phyloP scores from a whole-genome alignment of 1,139 yeast genomes.

The Kurtzmaniella quercitrusa region DNA sequence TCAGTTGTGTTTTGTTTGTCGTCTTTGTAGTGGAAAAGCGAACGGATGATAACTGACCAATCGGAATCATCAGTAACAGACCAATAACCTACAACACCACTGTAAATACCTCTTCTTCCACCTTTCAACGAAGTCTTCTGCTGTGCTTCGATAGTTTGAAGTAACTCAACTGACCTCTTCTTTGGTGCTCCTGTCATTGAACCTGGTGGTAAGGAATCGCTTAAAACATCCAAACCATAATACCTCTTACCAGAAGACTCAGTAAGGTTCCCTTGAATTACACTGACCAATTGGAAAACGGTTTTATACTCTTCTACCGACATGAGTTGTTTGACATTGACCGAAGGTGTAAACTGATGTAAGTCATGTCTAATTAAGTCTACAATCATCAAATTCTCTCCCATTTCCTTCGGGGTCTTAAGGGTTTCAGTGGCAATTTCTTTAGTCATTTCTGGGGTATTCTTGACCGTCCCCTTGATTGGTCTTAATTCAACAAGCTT shows the following conservation, averaged over 20 bases:
- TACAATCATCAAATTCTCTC: constrained; percentile 95
- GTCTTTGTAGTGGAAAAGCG: constrained; percentile 62
- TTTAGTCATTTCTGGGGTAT: constrained; percentile 46
- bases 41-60: constrained; percentile 93
- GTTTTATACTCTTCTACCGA: constrained; percentile 87
- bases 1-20: constrained; percentile 36
- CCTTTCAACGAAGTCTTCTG: constrained; percentile 39
- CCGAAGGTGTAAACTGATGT: constrained; percentile 62
- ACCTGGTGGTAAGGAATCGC: constrained; percentile 89
- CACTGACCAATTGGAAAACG: constrained; percentile 88
- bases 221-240: constrained; percentile 74
- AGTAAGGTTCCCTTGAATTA: constrained; percentile 62
- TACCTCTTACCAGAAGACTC: constrained; percentile 23
- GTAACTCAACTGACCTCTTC: constrained; percentile 80
- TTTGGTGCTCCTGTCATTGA: constrained; percentile 99
- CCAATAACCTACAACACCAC: constrained; percentile 97
- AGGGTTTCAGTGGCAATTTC: constrained; percentile 62
- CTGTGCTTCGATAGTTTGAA: constrained; percentile 48
- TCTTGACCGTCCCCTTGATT: constrained; percentile 90
- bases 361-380: constrained; percentile 93
- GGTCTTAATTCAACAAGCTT: constrained; percentile 77
- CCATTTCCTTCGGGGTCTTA: constrained; percentile 87
- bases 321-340: constrained; percentile 78
- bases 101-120: constrained; percentile 77
- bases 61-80: constrained; percentile 83